phyloP scores from a whole-genome alignment of 2,329 filamentous ascomycete genomes.

The Anthostomella pinea region DNA sequence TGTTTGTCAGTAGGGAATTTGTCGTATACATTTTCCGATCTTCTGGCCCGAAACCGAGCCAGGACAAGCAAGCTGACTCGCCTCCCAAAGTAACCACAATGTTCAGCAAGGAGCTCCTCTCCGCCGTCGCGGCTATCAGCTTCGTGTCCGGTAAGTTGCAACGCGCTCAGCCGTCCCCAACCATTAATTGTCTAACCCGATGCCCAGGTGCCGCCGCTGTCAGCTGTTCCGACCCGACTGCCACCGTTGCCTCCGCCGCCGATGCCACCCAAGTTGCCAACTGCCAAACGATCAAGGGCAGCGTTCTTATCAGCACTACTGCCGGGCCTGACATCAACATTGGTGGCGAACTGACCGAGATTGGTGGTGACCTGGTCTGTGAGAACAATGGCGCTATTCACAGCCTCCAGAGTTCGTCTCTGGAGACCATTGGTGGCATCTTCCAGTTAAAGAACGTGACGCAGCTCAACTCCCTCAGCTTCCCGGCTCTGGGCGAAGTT shows the following conservation, averaged over 20 bases:
- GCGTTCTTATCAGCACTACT: slow-evolving; percentile 59
- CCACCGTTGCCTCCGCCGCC: slow-evolving; percentile 61
- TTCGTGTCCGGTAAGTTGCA: slow-evolving; percentile 42
- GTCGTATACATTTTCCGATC: slow-evolving; percentile 1
- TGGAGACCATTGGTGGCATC: slow-evolving; percentile 64
- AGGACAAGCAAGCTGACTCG: background rate
- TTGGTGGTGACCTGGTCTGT: slow-evolving; percentile 57
- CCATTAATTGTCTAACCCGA: too few species aligned
- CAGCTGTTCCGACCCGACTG: slow-evolving; percentile 37
- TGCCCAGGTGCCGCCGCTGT: slow-evolving; percentile 29
- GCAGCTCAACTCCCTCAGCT: slow-evolving; percentile 63
- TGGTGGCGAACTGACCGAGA: slow-evolving; percentile 50
- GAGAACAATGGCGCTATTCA: slow-evolving; percentile 61
- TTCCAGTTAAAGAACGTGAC: slow-evolving; percentile 70
- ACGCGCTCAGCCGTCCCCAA: rapidly evolving
- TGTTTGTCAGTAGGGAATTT: background rate
- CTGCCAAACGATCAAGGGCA: slow-evolving; percentile 69
- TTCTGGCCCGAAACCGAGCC: background rate
- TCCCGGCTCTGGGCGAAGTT: slow-evolving; percentile 64
- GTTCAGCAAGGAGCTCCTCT: slow-evolving; percentile 44
- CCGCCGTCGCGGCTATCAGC: slow-evolving; percentile 44
- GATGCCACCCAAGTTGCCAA: slow-evolving; percentile 56
- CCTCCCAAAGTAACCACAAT: slow-evolving; percentile 36
- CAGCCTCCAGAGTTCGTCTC: slow-evolving; percentile 56
- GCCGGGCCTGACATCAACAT: slow-evolving; percentile 60